Conservation (phyloP, 306 rosid genomes). For the Crotalaria pallida region DNA sequence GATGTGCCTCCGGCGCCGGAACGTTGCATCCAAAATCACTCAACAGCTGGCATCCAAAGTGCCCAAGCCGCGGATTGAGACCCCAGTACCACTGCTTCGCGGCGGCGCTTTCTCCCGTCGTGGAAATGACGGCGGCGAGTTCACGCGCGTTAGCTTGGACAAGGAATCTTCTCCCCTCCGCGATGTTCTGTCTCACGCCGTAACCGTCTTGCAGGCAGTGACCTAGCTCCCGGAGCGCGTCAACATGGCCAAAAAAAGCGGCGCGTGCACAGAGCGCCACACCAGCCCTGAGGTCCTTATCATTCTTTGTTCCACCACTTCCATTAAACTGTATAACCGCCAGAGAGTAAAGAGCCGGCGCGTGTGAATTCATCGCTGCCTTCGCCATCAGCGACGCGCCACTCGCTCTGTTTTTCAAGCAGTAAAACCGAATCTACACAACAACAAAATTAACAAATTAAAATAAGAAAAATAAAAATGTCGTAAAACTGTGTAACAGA, state of each 20-base stretch:
- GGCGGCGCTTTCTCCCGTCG: not conserved
- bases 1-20: constrained; percentile 76
- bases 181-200: constrained; percentile 79
- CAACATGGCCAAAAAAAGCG: constrained; percentile 87
- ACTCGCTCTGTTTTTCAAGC: constrained; percentile 77
- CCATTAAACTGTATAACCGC: constrained; percentile 96
- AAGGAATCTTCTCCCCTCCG: constrained; percentile 82
- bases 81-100: constrained; percentile 45
- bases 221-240: constrained; percentile 86
- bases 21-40: constrained; percentile 98
- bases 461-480: not conserved
- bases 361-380: constrained; percentile 91
- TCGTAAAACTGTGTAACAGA: not conserved
- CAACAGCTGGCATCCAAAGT: constrained; percentile 57
- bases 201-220: constrained; percentile 98
- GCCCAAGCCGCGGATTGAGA: constrained; percentile 41
- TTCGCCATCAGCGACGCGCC: constrained; percentile 95
- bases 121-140: constrained; percentile 63
- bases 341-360: constrained; percentile 79
- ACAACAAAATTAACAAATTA: not conserved
- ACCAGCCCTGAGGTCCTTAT: constrained; percentile 89
- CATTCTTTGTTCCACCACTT: constrained; percentile 90
- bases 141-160: constrained; percentile 93
- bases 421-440: constrained; percentile 80
- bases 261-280: constrained; percentile 95